Evolutionary conservation across 257 asterid genomes (phyloP), one percentile per base, ranked within the genome.

Genomic region (Gentiana dahurica): DNA sequence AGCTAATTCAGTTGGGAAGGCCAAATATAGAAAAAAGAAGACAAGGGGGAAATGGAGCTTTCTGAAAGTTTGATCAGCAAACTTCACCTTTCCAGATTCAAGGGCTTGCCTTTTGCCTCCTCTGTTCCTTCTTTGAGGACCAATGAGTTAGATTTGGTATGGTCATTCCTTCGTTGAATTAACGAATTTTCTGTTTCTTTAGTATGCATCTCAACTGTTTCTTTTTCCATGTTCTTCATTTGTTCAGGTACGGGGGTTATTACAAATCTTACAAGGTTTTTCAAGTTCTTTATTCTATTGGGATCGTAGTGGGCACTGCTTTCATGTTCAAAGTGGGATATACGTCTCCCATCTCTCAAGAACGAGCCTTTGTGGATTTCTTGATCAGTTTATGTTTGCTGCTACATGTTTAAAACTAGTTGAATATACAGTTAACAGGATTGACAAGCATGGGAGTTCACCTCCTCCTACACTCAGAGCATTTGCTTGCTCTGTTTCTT

Each of bases 401-500:
- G 98, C 93, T 24, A 85, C 90, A 9, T 83, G 93, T 59, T 81
- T 91, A 61, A 75, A 81, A 48, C 71, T 77, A 67, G 93, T 91
- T 55, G 93, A 88, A 60, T 65, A 68, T 49, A 53, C 69, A 53
- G 71, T 85, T 55, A 63, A 67, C 55, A 81, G 83, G 79, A 71
- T 88, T 59, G 79, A 78, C 71, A 81, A 74, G 62, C 60, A 77
- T 35, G 84, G 68, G 67, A 66, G 69, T 60, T 72, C 65, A 58
- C 71, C 87, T 67, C 81, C 96, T 12, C 97, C 97, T 38, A 88
- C 95, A 51, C 59, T 88, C 71, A 71, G 97, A 71, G 97, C 98
- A 61, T 92, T 87, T 65, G 71, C 84, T 35, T 72, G 84, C 75
- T 81, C 90, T 12, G 86, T 81, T 62, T 73, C 84, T 56, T 66